phyloP scores from a whole-genome alignment of 345 rosid species.

The Eutrema yunnanense region DNA sequence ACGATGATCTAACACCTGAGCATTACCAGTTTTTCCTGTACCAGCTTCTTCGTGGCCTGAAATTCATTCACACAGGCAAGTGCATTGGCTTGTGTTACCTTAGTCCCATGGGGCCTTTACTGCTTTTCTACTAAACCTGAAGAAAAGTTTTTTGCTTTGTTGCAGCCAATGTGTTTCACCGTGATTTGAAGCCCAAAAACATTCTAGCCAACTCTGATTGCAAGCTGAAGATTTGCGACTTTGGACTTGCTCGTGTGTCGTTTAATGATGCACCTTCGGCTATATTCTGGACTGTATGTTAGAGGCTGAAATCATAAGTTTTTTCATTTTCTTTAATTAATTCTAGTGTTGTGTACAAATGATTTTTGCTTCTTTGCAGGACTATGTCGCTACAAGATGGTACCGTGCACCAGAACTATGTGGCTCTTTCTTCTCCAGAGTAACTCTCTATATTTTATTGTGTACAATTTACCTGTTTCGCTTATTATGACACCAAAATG shows the following conservation, averaged over 20 bases:
- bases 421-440: slow-evolving; percentile 97
- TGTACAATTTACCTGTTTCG: background rate
- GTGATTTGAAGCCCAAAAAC: slow-evolving; percentile 98
- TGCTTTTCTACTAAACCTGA: background rate
- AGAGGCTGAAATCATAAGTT: slow-evolving; percentile 20
- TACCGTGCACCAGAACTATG: slow-evolving; percentile 99
- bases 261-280: slow-evolving; percentile 98
- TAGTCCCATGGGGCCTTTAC: background rate
- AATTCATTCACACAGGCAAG: slow-evolving; percentile 83
- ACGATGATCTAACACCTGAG: slow-evolving; percentile 95
- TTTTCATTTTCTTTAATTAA: background rate
- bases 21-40: slow-evolving; percentile 94
- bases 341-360: background rate
- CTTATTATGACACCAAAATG: background rate
- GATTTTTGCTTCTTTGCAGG: slow-evolving; percentile 41
- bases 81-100: slow-evolving; percentile 3
- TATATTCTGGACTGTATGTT: slow-evolving; percentile 94
- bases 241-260: slow-evolving; percentile 97
- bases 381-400: slow-evolving; percentile 99
- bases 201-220: slow-evolving; percentile 98
- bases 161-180: slow-evolving; percentile 94
- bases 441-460: slow-evolving; percentile 19
- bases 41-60: slow-evolving; percentile 96
- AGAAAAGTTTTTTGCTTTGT: slow-evolving; percentile 3
- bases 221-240: slow-evolving; percentile 97